Percentiles rank a stretch among this genome's conserved stretches.
These are phyloP conservation scores for Rosa multiflora DNA, from an alignment of 306 rosid genomes.

Conservation along the genomic window DNA sequence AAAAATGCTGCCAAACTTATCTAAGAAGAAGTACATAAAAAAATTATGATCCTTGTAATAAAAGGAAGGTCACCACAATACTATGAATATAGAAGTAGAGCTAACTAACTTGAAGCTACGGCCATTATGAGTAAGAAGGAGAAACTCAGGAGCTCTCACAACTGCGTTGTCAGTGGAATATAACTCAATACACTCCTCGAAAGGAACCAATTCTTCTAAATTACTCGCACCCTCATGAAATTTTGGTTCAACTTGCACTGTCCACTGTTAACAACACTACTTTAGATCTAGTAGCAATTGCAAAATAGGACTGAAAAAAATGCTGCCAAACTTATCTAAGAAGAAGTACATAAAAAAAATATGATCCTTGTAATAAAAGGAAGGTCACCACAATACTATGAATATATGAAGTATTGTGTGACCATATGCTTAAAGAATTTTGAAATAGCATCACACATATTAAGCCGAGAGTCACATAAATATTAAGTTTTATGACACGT, in stretches of 20 bases:
- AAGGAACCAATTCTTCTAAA: slow-evolving; percentile 82
- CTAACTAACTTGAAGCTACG: no score
- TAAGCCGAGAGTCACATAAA: neutral
- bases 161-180: no score
- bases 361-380: neutral
- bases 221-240: slow-evolving; percentile 92
- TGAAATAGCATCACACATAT: neutral
- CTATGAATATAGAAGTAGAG: no score
- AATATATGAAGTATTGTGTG: neutral
- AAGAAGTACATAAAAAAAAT: neutral
- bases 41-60: neutral
- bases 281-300: slow-evolving; percentile 11
- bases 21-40: neutral
- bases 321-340: neutral
- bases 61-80: neutral
- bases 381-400: neutral
- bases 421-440: neutral
- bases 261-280: slow-evolving; percentile 65
- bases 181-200: slow-evolving; percentile 90
- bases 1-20: neutral
- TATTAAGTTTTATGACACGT: no score
- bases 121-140: no score
- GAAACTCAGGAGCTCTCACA: no score
- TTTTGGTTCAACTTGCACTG: slow-evolving; percentile 74
- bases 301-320: neutral